Evolutionary conservation across 2,329 filamentous ascomycete species (phyloP), one percentile per base, ranked within the genome.

Genomic region (Capronia epimyces): DNA sequence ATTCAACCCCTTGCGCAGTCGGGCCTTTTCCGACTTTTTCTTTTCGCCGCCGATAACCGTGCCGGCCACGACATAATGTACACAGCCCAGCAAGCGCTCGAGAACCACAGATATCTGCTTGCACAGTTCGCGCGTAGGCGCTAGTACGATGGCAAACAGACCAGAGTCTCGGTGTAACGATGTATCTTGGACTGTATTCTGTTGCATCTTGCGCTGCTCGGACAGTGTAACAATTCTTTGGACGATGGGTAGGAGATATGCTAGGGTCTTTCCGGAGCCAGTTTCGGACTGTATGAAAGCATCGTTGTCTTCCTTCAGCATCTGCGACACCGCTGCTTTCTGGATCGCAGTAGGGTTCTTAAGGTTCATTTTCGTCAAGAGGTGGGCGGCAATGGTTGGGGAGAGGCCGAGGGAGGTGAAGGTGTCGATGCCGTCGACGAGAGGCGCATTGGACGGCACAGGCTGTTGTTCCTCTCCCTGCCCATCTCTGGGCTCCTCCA

Each of bases 281-380:
- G 93, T 98, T 71, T 98, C 86, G 2, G 93, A 94, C 67, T 97
- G 93, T 27, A 98, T 85, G 63, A 98, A 98, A 1, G 90, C 90
- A 72, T 98, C 93, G 40, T 81, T 83, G 61, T 95, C 86, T 46
- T 86, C 84, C 36, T 83, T 83, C 39, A 95, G 70, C 55, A 98
- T 72, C 61, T 93, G 84, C 36, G 86, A 78, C 32, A 98, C 84
- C 1, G 91, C 86, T 55, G 87, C 88, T 62, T 90, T 90, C 70
- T 98, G 93, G 65, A 98, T 96, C 0, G 88, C 89, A 0, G 93
- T 98, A 4, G 93, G 93, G 0, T 88, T 86, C 65, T 90, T 93
- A 66, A 98, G 79, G 50, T 85, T 80, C 68, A 98, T 82, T 70
- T 95, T 97, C 39, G 82, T 82, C 4, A 88, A 77, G 21, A 98